A percentile compares a stretch with the other conserved stretches of the same genome.
These are phyloP conservation scores for Fusarium coicis DNA, from an alignment of 2,329 filamentous ascomycete genomes.

Conservation along the genomic window DNA sequence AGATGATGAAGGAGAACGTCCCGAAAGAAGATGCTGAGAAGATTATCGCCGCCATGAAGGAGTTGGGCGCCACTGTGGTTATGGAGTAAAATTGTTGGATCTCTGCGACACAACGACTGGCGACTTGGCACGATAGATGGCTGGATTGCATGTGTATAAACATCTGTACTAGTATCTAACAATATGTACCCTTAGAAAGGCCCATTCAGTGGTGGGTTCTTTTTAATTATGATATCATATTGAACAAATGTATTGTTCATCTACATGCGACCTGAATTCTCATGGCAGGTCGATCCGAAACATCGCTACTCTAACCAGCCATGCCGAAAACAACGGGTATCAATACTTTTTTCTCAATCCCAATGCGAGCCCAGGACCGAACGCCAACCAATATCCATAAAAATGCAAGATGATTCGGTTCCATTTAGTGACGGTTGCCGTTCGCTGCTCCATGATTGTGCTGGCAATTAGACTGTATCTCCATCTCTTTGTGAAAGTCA, in stretches of 20 bases:
- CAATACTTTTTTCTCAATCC: conserved; percentile 37
- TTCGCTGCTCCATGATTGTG: conserved; percentile 50
- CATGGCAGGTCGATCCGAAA: conserved; percentile 4
- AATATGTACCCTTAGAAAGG: conserved; percentile 41
- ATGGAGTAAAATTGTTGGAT: conserved; percentile 77
- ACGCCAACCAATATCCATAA: conserved; percentile 44
- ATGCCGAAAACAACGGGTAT: conserved; percentile 45
- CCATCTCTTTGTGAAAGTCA: conserved; percentile 58
- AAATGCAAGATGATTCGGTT: conserved; percentile 1
- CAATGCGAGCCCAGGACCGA: conserved; percentile 29
- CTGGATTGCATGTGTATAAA: conserved; percentile 53
- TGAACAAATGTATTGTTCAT: conserved; percentile 2
- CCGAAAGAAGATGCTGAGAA: conserved; percentile 99
- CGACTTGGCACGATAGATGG: conserved; percentile 48
- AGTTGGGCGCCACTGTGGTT: conserved; percentile 83
- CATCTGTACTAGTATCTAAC: conserved; percentile 53
- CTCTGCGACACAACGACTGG: conserved; percentile 30
- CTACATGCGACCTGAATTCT: not conserved
- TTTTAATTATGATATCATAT: conserved; percentile 30
- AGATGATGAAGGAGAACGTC: conserved; percentile 98
- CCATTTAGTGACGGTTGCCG: conserved; percentile 42
- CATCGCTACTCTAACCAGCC: conserved; percentile 8
- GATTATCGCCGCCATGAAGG: conserved; percentile 95
- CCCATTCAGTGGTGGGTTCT: conserved; percentile 26
- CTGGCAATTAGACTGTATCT: conserved; percentile 51